Base-by-base conservation (phyloP, 257 asterid species). In the Fraxinus cuspidata region DNA sequence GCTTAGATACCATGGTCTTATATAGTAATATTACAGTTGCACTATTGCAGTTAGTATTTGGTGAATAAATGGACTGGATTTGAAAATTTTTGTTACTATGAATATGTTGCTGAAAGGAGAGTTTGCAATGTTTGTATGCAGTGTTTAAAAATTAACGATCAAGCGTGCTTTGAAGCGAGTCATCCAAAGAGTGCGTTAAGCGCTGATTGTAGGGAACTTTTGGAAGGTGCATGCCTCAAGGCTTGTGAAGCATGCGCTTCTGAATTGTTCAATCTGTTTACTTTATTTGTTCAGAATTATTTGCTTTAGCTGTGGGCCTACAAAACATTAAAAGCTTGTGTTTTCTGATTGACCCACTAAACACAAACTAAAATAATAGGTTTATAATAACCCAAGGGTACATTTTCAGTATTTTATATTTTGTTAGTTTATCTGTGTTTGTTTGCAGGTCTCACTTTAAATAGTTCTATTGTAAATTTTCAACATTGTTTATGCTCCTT, bases 71-170 rank as follows among this genome's bases (percentile, higher is more conserved):
- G 9, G 63, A 19, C 2, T 3, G 27, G 63, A 47, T 34, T 70
- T 58, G 3, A 11, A 58, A 2, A 9, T 32, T 74, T 74, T 0
- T 60, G 64, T 49, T 34, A 51, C 38, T 74, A 18, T 21, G 70
- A 51, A 51, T 69, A 70, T 19, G 51, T n/a, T 74, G 77, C 69
- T 63, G 49, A 76, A 49, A 51, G 72, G 53, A 69, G 47, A 44
- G 67, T 76, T 35, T 64, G 23, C 64, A 71, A 65, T 49, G 77
- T 49, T 70, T 80, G 34, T 73, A 38, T 75, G 89, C 12, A 56
- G 8, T 56, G 65, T 56, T 53, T n/a, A 56, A n/a, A 56, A n/a
- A 56, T 7, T n/a, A 4, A 5, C 13, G 27, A 56, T 5, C 27
- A 2, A 56, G 65, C 27, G 0, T 1, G 27, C 27, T n/a, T 19